Evolutionary conservation across 1,284 basidiomycete species (phyloP), one percentile per base, ranked within the genome.

Genomic region (Boletellus sp.): DNA sequence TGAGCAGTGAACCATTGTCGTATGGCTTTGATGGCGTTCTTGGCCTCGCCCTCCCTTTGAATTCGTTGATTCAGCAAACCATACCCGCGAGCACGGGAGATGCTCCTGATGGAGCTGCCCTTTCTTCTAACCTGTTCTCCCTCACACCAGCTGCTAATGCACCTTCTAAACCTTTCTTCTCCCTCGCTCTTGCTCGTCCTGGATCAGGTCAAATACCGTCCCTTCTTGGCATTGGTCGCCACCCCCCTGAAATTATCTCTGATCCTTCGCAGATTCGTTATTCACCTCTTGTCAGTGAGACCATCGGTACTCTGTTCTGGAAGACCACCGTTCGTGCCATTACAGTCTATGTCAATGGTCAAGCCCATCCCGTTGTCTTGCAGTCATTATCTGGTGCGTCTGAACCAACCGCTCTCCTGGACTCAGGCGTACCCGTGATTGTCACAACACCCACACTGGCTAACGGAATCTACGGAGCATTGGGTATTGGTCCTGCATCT

Each of bases 381-480:
- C 72, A 70, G 10, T 67, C 60, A 47, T 55, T 62, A 4, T 65
- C 61, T 7, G 67, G 76, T 1, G 66, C 66, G 1, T 62, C 61
- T 12, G 75, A 68, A 35, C 83, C 83, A 0, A 78, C 75, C 36
- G 86, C 85, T 4, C 76, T 86, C n/a, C 64, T 89, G 24, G 87
- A 89, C 62, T 80, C 81, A 0, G 86, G 86, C 1, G 75, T 82
- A 0, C 85, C 87, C 1, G 57, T 78, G 19, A 87, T 89, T 49
- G 65, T 89, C 1, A 77, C 84, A 4, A 81, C 80, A 0, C 69
- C 71, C 3, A 48, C 60, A 2, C 74, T 89, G n/a, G 82, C 87
- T 15, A 84, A 89, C 59, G 85, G 74, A 6, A 85, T 90, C n/a
- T 90, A 89, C 55, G 86, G 86, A n/a, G 83, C 86, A 5, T 66